phyloP scores from a whole-genome alignment of 441 rosid species.

The Aleurites moluccanus region DNA sequence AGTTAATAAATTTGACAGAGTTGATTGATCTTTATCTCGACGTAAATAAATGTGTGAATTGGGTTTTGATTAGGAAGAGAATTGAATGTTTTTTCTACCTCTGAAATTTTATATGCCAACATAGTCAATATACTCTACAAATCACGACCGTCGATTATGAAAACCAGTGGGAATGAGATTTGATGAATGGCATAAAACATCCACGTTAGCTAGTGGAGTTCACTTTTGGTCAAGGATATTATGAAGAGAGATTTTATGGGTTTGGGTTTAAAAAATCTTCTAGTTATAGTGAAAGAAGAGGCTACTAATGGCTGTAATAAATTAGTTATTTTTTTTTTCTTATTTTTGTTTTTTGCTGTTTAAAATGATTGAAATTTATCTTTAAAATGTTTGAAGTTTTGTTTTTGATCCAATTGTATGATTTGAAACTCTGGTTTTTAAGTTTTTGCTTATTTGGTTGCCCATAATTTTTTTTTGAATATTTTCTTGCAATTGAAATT shows the following conservation, averaged over 20 bases:
- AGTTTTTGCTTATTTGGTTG: too few species aligned
- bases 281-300: conserved; percentile 49
- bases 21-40: conserved; percentile 78
- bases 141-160: too few species aligned
- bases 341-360: not conserved
- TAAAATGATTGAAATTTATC: not conserved
- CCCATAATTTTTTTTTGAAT: not conserved
- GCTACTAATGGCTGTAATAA: conserved; percentile 38
- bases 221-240: too few species aligned
- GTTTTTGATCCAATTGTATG: not conserved
- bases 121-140: too few species aligned
- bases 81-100: too few species aligned
- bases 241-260: too few species aligned
- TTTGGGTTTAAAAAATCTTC: conserved; percentile 41
- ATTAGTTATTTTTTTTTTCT: conserved; percentile 37
- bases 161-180: too few species aligned
- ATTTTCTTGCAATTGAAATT: not conserved
- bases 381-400: not conserved
- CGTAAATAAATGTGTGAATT: too few species aligned
- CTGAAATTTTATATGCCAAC: too few species aligned
- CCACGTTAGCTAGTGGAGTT: too few species aligned
- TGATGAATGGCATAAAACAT: too few species aligned
- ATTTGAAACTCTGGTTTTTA: not conserved
- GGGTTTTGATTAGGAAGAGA: too few species aligned
- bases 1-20: conserved; percentile 54